These are phyloP conservation scores for Apiospora arundinis DNA, from an alignment of 2,329 filamentous ascomycete species.

Conservation along the genomic window DNA sequence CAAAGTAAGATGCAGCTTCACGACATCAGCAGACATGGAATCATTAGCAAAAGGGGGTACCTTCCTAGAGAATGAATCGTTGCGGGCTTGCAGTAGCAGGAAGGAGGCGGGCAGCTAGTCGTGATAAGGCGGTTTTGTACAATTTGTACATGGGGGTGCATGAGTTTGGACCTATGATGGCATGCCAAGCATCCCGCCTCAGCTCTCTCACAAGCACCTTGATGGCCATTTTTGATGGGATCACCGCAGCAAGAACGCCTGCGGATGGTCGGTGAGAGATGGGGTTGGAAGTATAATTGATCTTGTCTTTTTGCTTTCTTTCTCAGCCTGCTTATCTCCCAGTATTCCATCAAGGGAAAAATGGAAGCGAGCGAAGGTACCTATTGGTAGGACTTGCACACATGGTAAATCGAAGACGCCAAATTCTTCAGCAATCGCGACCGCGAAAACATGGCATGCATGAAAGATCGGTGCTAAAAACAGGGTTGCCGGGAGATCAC, in stretches of 20 bases:
- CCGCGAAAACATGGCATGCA: constrained; percentile 2
- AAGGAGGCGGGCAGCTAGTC: not conserved
- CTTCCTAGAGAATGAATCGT: constrained; percentile 3
- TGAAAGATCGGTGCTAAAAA: constrained; percentile 5
- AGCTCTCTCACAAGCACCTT: not conserved
- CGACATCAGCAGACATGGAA: constrained; percentile 4
- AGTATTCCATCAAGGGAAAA: not conserved
- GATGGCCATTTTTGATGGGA: not conserved
- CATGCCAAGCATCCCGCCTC: constrained; percentile 16
- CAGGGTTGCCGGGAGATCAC: not conserved
- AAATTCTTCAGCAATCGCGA: not conserved
- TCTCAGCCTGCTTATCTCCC: not conserved
- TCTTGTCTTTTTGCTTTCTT: not conserved
- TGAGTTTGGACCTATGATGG: constrained; percentile 12
- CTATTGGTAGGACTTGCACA: not conserved
- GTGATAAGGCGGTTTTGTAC: constrained; percentile 5
- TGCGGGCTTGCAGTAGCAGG: constrained; percentile 8
- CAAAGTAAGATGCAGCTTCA: constrained; percentile 5
- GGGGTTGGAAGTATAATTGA: not conserved
- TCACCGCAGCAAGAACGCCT: not conserved
- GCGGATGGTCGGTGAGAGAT: constrained; percentile 16
- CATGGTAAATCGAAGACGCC: not conserved
- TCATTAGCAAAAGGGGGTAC: constrained; percentile 6
- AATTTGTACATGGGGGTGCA: constrained; percentile 12
- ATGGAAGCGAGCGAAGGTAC: not conserved